Evolutionary conservation across 2,329 filamentous ascomycete genomes (phyloP).

Genomic region (Beauveria varroae): DNA sequence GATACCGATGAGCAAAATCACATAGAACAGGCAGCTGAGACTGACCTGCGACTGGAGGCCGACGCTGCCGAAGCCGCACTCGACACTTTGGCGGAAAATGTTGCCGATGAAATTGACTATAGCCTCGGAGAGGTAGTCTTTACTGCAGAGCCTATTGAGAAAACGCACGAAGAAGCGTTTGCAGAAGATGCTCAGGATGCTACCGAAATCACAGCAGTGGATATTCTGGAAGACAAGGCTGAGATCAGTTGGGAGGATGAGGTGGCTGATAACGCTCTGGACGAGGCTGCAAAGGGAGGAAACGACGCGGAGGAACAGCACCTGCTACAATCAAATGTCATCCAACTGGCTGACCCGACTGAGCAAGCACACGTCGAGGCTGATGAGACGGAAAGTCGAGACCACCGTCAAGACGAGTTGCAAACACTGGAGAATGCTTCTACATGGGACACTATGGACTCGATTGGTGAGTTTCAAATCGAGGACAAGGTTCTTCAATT

Average conservation of each 20-base stretch:
- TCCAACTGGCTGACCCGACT: not conserved
- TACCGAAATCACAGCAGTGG: conserved; percentile 1
- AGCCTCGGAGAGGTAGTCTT: not conserved
- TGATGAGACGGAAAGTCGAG: not conserved
- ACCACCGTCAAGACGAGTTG: conserved; percentile 2
- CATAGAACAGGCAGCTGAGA: not conserved
- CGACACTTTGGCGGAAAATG: not conserved
- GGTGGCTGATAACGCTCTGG: not conserved
- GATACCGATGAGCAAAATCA: not conserved
- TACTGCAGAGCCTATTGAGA: conserved; percentile 20
- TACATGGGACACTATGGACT: not conserved
- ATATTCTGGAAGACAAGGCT: conserved; percentile 10
- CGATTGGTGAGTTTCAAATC: conserved; percentile 1
- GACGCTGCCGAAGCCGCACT: not conserved
- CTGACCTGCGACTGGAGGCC: conserved; percentile 8
- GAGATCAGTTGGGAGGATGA: conserved; percentile 20
- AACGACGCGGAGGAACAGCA: conserved; percentile 1
- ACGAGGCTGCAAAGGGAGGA: not conserved
- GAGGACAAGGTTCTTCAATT: conserved; percentile 14
- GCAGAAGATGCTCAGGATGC: not conserved
- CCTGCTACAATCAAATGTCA: conserved; percentile 2
- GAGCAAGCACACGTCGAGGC: conserved; percentile 1
- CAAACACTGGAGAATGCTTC: not conserved
- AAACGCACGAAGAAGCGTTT: not conserved
- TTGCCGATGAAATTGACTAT: conserved; percentile 29